These are phyloP conservation scores for Populus tomentosa DNA, from an alignment of 441 rosid species.

Conservation along the genomic window DNA sequence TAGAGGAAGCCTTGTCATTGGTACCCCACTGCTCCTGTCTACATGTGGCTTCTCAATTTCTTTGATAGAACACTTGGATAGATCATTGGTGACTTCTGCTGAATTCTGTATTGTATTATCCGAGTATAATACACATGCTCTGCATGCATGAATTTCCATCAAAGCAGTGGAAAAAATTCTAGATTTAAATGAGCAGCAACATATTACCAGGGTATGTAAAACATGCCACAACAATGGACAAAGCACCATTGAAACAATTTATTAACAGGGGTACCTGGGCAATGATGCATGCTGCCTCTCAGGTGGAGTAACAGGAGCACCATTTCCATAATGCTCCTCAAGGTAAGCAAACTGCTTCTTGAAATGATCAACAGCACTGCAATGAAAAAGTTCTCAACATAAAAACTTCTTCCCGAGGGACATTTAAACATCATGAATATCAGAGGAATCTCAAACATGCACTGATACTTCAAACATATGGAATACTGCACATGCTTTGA, in stretches of 20 bases:
- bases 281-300: conserved; percentile 94
- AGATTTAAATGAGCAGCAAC: not conserved
- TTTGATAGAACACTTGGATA: conserved; percentile 77
- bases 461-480: not conserved
- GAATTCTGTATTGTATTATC: conserved; percentile 58
- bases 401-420: not conserved
- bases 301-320: conserved; percentile 68
- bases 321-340: conserved; percentile 88
- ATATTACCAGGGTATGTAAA: not conserved
- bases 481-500: not conserved
- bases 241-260: not conserved
- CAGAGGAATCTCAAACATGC: not conserved
- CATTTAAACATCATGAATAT: not conserved
- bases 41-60: conserved; percentile 57
- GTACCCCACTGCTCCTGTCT: conserved; percentile 61
- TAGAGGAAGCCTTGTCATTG: conserved; percentile 75
- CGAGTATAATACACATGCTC: conserved; percentile 82
- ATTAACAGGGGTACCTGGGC: conserved; percentile 56
- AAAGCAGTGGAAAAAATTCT: conserved; percentile 3
- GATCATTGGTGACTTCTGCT: conserved; percentile 61
- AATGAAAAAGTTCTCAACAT: not conserved
- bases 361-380: conserved; percentile 95
- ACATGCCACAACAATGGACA: not conserved
- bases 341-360: conserved; percentile 31
- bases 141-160: conserved; percentile 30